phyloP scores from a whole-genome alignment of 2,329 filamentous ascomycete genomes.

The Scleromitrula shiraiana region DNA sequence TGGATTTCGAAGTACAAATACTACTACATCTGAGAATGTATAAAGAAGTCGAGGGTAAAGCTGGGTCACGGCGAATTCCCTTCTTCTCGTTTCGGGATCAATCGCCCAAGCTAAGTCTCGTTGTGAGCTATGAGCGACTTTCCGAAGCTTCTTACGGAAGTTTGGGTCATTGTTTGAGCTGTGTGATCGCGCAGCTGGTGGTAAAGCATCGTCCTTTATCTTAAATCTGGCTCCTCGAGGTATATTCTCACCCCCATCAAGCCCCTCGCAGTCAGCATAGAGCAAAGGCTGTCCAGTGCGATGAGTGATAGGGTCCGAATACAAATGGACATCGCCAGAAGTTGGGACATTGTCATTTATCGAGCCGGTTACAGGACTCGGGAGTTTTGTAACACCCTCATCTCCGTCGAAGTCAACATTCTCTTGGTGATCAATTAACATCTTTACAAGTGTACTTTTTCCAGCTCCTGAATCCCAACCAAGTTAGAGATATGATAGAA shows the following conservation, averaged over 20 bases:
- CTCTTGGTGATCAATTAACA: conserved; percentile 10
- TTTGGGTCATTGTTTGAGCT: not conserved
- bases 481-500: not conserved
- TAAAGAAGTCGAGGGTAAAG: conserved; percentile 39
- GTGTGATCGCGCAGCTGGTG: not conserved
- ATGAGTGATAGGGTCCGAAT: conserved; percentile 39
- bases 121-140: not conserved
- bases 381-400: conserved; percentile 16
- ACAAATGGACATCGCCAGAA: conserved; percentile 44
- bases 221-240: conserved; percentile 19
- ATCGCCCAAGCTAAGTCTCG: conserved; percentile 7
- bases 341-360: conserved; percentile 36
- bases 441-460: conserved; percentile 37
- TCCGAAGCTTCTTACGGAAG: not conserved
- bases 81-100: not conserved
- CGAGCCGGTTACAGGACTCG: conserved; percentile 38
- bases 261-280: conserved; percentile 45
- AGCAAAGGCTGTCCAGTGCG: conserved; percentile 35
- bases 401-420: conserved; percentile 18
- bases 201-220: conserved; percentile 2
- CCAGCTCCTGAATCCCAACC: conserved; percentile 30
- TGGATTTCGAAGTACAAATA: conserved; percentile 37
- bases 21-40: conserved; percentile 38
- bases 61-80: conserved; percentile 31
- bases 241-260: conserved; percentile 39